Base-by-base conservation (phyloP, 1,139 yeast species). In the Blastobotrys proliferans region DNA sequence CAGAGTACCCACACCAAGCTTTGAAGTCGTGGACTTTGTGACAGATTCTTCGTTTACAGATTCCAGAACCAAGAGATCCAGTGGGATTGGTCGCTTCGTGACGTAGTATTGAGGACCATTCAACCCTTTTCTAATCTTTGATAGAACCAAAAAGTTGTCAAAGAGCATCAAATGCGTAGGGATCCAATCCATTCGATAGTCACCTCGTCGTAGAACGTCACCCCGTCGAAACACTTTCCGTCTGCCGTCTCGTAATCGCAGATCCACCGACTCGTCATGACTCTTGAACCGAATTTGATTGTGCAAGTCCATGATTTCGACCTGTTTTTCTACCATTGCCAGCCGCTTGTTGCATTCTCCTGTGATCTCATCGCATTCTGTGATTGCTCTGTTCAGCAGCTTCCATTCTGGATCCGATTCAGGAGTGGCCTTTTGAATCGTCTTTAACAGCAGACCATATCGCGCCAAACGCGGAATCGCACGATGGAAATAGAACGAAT, bases 401-500 rank as follows among this genome's bases (percentile, higher is more conserved):
- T 68, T 69, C 53, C 71, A 72, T 53, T 86, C 94, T 2, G 74
- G 72, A 38, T 77, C 79, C 1, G 70, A 65, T 32, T 70, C 72
- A 10, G 73, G 69, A 19, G 82, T 69, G 55, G 73, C 60, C 64
- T 72, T 73, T 35, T 67, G 58, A 22, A 86, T 76, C 29, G 87
- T 84, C 14, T 65, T 61, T 17, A 86, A 67, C 32, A 86, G 82
- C 32, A 86, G 68, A 1, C 87, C 83, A 44, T 85, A 70, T 38
- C 82, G 77, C 44, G 83, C 87, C 44, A 85, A 71, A 13, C 94
- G 73, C 4, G 87, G 83, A 49, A 83, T 79, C 50, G 85, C 83
- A 0, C 94, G 83, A 53, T 86, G 82, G 53, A 83, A 75, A 55
- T 83, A 82, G 35, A 83, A 70, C 39, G 76, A 72, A 60, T 65